Base-by-base conservation (phyloP, 495 filamentous ascomycete genomes). In the Beverwykella pulmonaria region DNA sequence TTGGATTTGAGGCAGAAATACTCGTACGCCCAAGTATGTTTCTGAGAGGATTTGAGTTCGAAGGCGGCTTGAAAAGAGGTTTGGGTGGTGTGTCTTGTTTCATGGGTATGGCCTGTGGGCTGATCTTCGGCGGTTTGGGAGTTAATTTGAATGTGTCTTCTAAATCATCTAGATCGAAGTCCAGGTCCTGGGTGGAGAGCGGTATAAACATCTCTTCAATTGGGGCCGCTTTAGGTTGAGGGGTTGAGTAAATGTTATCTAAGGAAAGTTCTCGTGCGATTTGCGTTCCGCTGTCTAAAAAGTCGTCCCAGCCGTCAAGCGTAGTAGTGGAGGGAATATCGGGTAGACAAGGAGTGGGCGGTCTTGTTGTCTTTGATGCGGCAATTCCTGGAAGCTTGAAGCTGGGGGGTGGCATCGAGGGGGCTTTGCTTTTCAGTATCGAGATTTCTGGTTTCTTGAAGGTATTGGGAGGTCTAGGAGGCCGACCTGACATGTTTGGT, bases 221-320 rank as follows among this genome's bases (percentile, higher is more conserved):
- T 6, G 25, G 17, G 9, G 34, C 50, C 20, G 25, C 34, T 36
- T 27, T 6, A 30, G 44, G n/a, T 25, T 60, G 59, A 20, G 10
- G n/a, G 8, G n/a, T 8, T 41, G 36, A 4, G 10, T 23, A 2
- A 27, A 47, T 2, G 7, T 49, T 39, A 12, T 52, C 67, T 36
- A 56, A 44, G 1, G 64, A 64, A 9, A 77, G 61, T 44, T 78
- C 74, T 23, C 74, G 62, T 5, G 73, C 69, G 20, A 78, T 76
- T 49, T 78, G 75, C 0, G 75, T 76, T 27, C 64, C 69, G 57
- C 73, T 78, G 9, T 56, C 74, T 4, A 78, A 68, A 30, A 73
- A 71, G 49, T 74, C 71, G 44, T 73, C 70, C 71, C 69, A 75
- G 23, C 63, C 72, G 29, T 65, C 68, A 1, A 53, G n/a, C 6